Conservation (phyloP, 306 rosid species). For the Clitoria ternatea region DNA sequence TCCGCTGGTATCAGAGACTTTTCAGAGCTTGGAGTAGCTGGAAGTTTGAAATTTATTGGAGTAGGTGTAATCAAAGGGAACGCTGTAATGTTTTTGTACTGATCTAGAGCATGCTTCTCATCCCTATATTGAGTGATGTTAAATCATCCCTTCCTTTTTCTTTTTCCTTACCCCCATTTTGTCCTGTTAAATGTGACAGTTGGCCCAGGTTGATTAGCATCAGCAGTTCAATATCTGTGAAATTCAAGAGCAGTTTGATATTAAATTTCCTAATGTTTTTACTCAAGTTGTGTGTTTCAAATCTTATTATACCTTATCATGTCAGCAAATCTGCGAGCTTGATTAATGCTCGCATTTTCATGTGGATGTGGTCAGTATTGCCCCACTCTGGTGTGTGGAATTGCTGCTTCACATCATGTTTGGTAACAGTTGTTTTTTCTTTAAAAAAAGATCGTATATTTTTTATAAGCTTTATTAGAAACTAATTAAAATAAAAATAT, state of each 20-base stretch:
- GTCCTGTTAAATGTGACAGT: constrained; percentile 57
- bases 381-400: neutral
- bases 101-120: constrained; percentile 40
- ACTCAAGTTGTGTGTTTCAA: constrained; percentile 18
- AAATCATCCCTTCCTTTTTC: constrained; percentile 32
- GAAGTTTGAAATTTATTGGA: constrained; percentile 53
- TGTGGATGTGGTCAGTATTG: constrained; percentile 2
- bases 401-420: neutral
- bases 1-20: constrained; percentile 39
- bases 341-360: constrained; percentile 3
- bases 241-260: constrained; percentile 39
- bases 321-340: constrained; percentile 8
- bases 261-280: constrained; percentile 25
- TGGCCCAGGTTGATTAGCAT: constrained; percentile 59
- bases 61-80: constrained; percentile 38
- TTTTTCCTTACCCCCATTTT: constrained; percentile 37
- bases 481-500: no score
- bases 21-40: constrained; percentile 53
- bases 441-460: no score
- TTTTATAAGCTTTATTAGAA: no score
- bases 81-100: constrained; percentile 53
- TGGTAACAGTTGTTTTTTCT: neutral
- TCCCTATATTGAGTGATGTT: constrained; percentile 49
- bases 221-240: constrained; percentile 44
- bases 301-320: constrained; percentile 18